A percentile compares a stretch with the other conserved stretches of the same genome.
Evolutionary conservation across 345 rosid species (phyloP).

Genomic region (Physaria fendleri): DNA sequence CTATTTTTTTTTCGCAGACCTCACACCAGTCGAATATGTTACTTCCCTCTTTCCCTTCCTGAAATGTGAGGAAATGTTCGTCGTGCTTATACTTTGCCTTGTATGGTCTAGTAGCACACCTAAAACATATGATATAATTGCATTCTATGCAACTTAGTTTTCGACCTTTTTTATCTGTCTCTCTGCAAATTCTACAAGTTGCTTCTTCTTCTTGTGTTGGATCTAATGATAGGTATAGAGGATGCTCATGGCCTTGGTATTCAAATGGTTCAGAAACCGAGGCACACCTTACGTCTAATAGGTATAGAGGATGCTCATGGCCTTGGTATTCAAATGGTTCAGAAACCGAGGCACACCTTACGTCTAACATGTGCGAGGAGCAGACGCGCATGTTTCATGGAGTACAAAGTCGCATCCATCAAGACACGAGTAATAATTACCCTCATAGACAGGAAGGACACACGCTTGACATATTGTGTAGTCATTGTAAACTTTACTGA

Average conservation of each 20-base stretch:
- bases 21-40: not conserved
- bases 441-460: not conserved
- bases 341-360: not conserved
- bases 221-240: not conserved
- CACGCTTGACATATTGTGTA: not conserved
- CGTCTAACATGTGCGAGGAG: no score
- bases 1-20: not conserved
- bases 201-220: not conserved
- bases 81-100: conserved; percentile 9
- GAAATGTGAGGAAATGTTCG: not conserved
- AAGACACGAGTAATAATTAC: not conserved
- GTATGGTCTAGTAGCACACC: not conserved
- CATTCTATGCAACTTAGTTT: conserved; percentile 6
- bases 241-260: not conserved
- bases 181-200: not conserved
- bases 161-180: not conserved
- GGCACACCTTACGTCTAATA: not conserved
- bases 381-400: not conserved
- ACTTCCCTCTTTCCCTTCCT: not conserved
- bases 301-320: not conserved
- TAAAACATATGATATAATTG: not conserved
- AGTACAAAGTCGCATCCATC: not conserved
- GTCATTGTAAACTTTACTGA: not conserved
- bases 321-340: not conserved
- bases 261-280: not conserved